Base-by-base conservation (phyloP, 305 asterid species). In the Fraxinus nigra region DNA sequence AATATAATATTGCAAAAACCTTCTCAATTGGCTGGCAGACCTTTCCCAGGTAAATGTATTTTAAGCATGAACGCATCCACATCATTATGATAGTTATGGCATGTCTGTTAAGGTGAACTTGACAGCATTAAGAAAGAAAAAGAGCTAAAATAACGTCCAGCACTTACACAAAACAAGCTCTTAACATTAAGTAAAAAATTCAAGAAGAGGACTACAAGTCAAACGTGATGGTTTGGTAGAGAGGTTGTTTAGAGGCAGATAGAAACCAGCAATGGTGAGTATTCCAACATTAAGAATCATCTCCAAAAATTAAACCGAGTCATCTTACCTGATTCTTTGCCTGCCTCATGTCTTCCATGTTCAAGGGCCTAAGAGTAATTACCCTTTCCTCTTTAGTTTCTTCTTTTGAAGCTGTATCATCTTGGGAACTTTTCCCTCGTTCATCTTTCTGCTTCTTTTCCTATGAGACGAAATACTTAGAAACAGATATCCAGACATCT, bases 281-380 rank as follows among this genome's bases (percentile, higher is more conserved):
- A 48, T 48, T 20, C 14, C 16, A 48, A 61, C 30, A 10, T 63
- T 61, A 67, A 67, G 5, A 10, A 30, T n/a, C n/a, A n/a, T n/a
- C n/a, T n/a, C n/a, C n/a, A n/a, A n/a, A n/a, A n/a, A n/a, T n/a
- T n/a, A n/a, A n/a, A n/a, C n/a, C n/a, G n/a, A 26, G 30, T 16
- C 16, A 3, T 3, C 7, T 75, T 87, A 93, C 98, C 98, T 93
- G 97, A 85, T 92, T 92, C 90, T 92, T 95, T 67, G 98, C 97
- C 85, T 92, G 95, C 86, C 87, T 92, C 90, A 95, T 85, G 87
- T 95, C 98, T 88, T 90, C 98, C 98, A 95, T 95, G 90, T 87
- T 93, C 80, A 95, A 86, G 85, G 95, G 87, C 87, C 98, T 91
- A 87, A 95, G 83, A 65, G 90, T 78, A 80, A 93, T 93, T 81